These are phyloP conservation scores for Alternaria longipes DNA, from an alignment of 2,329 filamentous ascomycete genomes.

Conservation along the genomic window DNA sequence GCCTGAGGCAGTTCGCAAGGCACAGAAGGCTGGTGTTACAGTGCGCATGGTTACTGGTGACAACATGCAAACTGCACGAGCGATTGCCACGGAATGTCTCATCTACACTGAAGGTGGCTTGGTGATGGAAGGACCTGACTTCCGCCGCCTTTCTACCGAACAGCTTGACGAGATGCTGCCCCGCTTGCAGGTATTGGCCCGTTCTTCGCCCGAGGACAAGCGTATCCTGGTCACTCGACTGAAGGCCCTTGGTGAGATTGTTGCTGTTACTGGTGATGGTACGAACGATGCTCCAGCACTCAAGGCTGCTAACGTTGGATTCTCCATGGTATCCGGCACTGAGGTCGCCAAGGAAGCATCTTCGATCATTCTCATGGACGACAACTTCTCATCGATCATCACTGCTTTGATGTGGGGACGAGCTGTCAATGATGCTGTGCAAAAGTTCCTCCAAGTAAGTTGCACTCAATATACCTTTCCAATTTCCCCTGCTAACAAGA, in stretches of 20 bases:
- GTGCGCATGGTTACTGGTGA: conserved; percentile 98
- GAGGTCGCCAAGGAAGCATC: conserved; percentile 95
- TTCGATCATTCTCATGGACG: conserved; percentile 96
- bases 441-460: conserved; percentile 85
- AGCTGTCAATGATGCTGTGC: conserved; percentile 98
- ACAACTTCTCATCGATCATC: conserved; percentile 98
- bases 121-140: conserved; percentile 85
- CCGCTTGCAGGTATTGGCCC: conserved; percentile 86
- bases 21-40: conserved; percentile 88
- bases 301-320: conserved; percentile 97
- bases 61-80: conserved; percentile 94
- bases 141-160: conserved; percentile 78
- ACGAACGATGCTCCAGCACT: conserved; percentile 96
- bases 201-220: conserved; percentile 96
- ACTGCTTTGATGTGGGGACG: conserved; percentile 93
- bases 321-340: conserved; percentile 94
- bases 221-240: conserved; percentile 93
- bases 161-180: conserved; percentile 85
- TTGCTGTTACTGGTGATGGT: conserved; percentile 97
- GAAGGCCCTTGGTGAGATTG: conserved; percentile 87
- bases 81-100: conserved; percentile 93
- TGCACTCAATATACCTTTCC: too few relatives aligned
- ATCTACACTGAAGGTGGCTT: conserved; percentile 84
- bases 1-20: conserved; percentile 81
- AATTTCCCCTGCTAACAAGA: conserved; percentile 6